Evolutionary conservation across 2,329 filamentous ascomycete genomes (phyloP), one percentile per base, ranked within the genome.

Genomic region (Stagonosporopsis vannaccii): DNA sequence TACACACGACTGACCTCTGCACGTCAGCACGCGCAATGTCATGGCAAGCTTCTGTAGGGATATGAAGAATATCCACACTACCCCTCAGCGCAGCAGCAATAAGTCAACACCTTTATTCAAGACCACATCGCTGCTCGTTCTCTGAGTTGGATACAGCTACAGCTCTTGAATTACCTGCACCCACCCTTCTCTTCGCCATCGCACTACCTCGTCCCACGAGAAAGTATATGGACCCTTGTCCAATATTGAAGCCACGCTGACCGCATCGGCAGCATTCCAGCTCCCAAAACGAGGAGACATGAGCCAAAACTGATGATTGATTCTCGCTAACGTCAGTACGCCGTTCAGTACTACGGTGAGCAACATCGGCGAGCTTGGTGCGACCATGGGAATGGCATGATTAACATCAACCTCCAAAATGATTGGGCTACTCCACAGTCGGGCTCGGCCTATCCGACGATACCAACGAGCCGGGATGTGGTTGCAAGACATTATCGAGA

Each of bases 331-430:
- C 39, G 40, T 49, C 48, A 40, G 40, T 43, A 49, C 33, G 37
- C 48, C 49, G 44, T 53, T 52, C 44, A 49, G 55, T 53, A 58
- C 55, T 28, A 58, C 55, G 23, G 39, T 49, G 44, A 53, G 55
- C 36, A 41, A 45, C 39, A 45, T 58, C 40, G 44, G 49, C 55
- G 45, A 53, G 39, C 55, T 47, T 37, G 43, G 48, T 58, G 39
- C 49, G 35, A 53, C 48, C 26, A 37, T 33, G 22, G 28, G 28
- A 33, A 37, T 43, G 25, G 45, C 26, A 33, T 40, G 39, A 45
- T 49, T 32, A 39, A 28, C 33, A 43, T 39, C 36, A 19, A 36
- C 32, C 6, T 39, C 12, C 15, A 22, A 9, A 15, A 13, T 43
- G 20, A 51, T 51, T 56, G 53, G 53, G 17, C 23, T 32, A 47